Evolutionary conservation across 2,329 filamentous ascomycete genomes (phyloP), one percentile per base, ranked within the genome.

Genomic region (Didymosphaeria variabile): DNA sequence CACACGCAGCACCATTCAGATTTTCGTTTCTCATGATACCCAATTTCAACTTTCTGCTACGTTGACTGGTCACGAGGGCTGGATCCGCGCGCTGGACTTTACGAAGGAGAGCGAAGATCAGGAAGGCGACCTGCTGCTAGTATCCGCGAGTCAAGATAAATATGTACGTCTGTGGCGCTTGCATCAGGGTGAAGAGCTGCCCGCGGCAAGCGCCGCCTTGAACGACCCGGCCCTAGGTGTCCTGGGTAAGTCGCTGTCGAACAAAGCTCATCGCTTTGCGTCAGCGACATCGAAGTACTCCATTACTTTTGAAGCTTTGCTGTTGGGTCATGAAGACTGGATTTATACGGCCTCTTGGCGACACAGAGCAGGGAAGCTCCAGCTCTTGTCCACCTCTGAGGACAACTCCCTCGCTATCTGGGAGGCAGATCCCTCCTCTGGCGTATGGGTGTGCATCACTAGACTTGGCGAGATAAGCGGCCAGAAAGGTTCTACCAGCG

Each of bases 251-350:
- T 91, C 91, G 0, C 84, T 97, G 0, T 92, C 93, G 0, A 98
- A 97, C 78, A 98, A 97, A 79, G 90, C 91, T 0, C 91, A 98
- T 75, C 86, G 87, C 57, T 88, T 99, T 60, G 85, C 86, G 45
- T 84, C 87, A 2, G 29, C 61, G 45, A 82, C 80, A 0, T 83
- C 82, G 4, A 89, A 90, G 66, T 94, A 91, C 77, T 91, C 91
- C 7, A 84, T 97, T 58, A 97, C 93, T 0, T 98, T 99, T 68
- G 95, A 99, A 77, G 95, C 95, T 1, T 83, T 99, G 2, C 85
- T 99, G 6, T 86, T 99, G 2, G 95, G 95, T 9, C 95, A 99
- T 73, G 95, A 99, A 75, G 95, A 99, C 73, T 99, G 95, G 95
- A 94, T 99, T 59, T 98, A 97, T 79, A 96, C 91, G 58, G 90